These are phyloP conservation scores for Fomitopsis pinicola DNA, from an alignment of 1,284 basidiomycete species.

Conservation along the genomic window DNA sequence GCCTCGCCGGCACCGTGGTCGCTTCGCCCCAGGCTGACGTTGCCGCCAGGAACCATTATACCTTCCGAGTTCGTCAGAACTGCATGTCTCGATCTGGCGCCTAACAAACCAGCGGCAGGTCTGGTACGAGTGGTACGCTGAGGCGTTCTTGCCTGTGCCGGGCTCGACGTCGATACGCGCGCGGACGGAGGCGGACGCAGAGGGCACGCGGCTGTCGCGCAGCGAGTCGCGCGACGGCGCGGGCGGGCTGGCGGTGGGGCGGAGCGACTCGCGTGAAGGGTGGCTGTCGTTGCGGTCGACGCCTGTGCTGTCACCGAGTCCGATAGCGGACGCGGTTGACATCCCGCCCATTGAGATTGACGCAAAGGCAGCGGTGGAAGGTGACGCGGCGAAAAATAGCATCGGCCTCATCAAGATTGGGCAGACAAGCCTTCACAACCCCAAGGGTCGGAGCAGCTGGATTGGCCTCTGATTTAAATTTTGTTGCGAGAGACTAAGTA, in stretches of 20 bases:
- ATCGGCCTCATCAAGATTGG: slow-evolving; percentile 78
- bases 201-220: background rate
- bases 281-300: slow-evolving; percentile 24
- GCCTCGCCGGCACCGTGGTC: background rate
- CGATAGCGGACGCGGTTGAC: slow-evolving; percentile 59
- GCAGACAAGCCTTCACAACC: slow-evolving; percentile 89
- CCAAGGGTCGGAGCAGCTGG: slow-evolving; percentile 87
- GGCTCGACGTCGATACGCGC: slow-evolving; percentile 18
- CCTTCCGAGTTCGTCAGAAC: slow-evolving; percentile 86
- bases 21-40: background rate
- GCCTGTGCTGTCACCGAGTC: slow-evolving; percentile 51
- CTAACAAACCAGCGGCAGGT: slow-evolving; percentile 84
- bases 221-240: background rate
- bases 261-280: background rate
- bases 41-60: slow-evolving; percentile 80
- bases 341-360: slow-evolving; percentile 21
- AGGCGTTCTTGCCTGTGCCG: slow-evolving; percentile 77
- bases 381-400: slow-evolving; percentile 23
- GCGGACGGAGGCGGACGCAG: background rate
- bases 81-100: slow-evolving; percentile 94
- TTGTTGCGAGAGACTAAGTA: background rate
- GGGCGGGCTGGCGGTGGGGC: background rate
- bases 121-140: slow-evolving; percentile 99
- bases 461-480: slow-evolving; percentile 60
- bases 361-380: slow-evolving; percentile 9